These are phyloP conservation scores for Raffaelea albimanens DNA, from an alignment of 2,329 filamentous ascomycete species.

Conservation along the genomic window DNA sequence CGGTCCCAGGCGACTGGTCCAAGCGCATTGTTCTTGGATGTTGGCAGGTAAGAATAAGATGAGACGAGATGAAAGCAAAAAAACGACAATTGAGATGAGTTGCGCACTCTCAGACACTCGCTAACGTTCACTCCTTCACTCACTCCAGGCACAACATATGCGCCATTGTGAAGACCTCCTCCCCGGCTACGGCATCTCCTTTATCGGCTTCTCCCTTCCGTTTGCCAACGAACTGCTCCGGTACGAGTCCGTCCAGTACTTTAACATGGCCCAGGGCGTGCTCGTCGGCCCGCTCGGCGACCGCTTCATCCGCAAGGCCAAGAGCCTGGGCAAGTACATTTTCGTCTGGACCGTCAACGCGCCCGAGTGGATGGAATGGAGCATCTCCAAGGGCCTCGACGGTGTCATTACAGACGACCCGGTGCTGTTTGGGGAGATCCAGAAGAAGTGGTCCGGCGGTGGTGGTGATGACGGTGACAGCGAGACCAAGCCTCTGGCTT, in stretches of 20 bases:
- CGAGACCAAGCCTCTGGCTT: neutral
- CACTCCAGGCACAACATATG: constrained; percentile 55
- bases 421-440: constrained; percentile 54
- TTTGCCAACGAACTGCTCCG: constrained; percentile 64
- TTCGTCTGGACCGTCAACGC: constrained; percentile 86
- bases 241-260: constrained; percentile 52
- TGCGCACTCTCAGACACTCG: too few species aligned
- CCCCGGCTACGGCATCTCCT: constrained; percentile 52
- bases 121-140: neutral
- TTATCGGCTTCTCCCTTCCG: constrained; percentile 56
- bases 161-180: constrained; percentile 52
- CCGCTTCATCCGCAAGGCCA: constrained; percentile 55
- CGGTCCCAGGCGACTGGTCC: constrained; percentile 54
- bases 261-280: constrained; percentile 65
- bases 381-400: constrained; percentile 55
- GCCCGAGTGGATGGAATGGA: constrained; percentile 71
- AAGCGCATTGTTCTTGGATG: constrained; percentile 68
- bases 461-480: neutral
- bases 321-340: constrained; percentile 46
- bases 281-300: constrained; percentile 60
- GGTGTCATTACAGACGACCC: constrained; percentile 85
- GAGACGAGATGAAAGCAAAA: too few species aligned
- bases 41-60: constrained; percentile 55
- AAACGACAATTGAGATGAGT: too few species aligned
- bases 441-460: constrained; percentile 21